Evolutionary conservation across 495 filamentous ascomycete genomes (phyloP), one percentile per base, ranked within the genome.

Genomic region (Jackrogersella multiformis): DNA sequence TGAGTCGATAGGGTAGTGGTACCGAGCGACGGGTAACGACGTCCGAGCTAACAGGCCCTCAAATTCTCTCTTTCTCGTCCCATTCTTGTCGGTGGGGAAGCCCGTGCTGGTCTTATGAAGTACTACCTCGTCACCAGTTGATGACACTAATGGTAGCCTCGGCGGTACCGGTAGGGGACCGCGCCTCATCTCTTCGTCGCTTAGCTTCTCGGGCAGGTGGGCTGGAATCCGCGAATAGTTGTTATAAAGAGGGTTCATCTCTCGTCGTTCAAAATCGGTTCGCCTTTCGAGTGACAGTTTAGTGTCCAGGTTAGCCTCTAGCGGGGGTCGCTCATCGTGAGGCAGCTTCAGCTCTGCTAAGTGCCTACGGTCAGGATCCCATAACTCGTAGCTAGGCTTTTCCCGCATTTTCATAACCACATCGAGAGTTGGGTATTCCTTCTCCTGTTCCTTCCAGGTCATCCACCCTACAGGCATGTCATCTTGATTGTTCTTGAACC

Each of bases 371-470:
- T 61, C 36, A 6, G 64, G 66, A 36, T 74, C 64, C 70, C 69
- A 73, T 44, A 63, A 5, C 1, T 62, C 5, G 2, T 16, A 20
- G 2, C 34, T n/a, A 16, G 5, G 1, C 12, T 63, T 13, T 23
- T 20, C 12, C 2, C 21, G 9, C 12, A 45, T 38, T 2, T 13
- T 1, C 7, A 74, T n/a, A n/a, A 56, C 9, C 6, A 24, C 18
- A n/a, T 68, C 41, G n/a, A 73, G 52, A 23, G n/a, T 34, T n/a
- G 72, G 70, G 39, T 61, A 74, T 2, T 18, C 18, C 13, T 46
- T 12, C 30, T 70, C 67, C 44, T 70, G 66, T 21, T 68, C 36
- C 5, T 51, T 36, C 66, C 69, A 72, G 2, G 57, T 69, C 57
- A 61, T 16, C 34, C 34, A 51, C 5, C 70, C 72, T 36, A 61